A percentile compares a stretch with the other conserved stretches of the same genome.
Evolutionary conservation across 371 early-diverging fungal species (phyloP).

Genomic region (Saksenaea oblongispora): DNA sequence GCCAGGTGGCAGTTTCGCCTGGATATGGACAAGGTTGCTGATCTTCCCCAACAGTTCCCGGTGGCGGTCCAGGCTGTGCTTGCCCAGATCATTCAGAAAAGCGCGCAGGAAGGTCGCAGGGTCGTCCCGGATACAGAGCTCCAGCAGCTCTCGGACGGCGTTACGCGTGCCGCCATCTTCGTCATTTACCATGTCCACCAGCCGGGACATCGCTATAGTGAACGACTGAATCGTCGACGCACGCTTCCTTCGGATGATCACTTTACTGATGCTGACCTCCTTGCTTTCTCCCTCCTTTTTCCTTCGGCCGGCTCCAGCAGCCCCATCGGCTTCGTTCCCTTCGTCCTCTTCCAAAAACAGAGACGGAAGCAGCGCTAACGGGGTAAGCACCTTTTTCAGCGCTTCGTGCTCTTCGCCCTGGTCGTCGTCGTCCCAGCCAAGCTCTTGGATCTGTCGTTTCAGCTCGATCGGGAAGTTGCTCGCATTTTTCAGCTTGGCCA

Average conservation of each 20-base stretch:
- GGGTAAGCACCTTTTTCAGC: constrained; percentile 50
- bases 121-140: constrained; percentile 59
- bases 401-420: constrained; percentile 55
- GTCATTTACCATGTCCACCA: constrained; percentile 60
- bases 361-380: constrained; percentile 53
- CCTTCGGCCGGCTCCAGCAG: background rate
- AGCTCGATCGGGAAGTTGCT: constrained; percentile 63
- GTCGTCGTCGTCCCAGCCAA: constrained; percentile 66
- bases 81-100: constrained; percentile 57
- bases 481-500: constrained; percentile 56
- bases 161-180: constrained; percentile 48
- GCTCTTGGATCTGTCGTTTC: constrained; percentile 58
- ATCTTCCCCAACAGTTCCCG: constrained; percentile 49
- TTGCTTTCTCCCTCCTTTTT: constrained; percentile 13
- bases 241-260: constrained; percentile 38
- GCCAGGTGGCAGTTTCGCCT: constrained; percentile 57
- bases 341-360: constrained; percentile 58
- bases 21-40: constrained; percentile 49
- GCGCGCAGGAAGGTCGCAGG: constrained; percentile 59
- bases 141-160: constrained; percentile 47
- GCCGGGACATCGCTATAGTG: constrained; percentile 46
- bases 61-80: constrained; percentile 38
- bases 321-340: constrained; percentile 29
- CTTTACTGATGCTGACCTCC: constrained; percentile 23
- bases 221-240: constrained; percentile 51